Conservation (phyloP, 2,329 filamentous ascomycete genomes). For the Alternaria angustiovoidea region DNA sequence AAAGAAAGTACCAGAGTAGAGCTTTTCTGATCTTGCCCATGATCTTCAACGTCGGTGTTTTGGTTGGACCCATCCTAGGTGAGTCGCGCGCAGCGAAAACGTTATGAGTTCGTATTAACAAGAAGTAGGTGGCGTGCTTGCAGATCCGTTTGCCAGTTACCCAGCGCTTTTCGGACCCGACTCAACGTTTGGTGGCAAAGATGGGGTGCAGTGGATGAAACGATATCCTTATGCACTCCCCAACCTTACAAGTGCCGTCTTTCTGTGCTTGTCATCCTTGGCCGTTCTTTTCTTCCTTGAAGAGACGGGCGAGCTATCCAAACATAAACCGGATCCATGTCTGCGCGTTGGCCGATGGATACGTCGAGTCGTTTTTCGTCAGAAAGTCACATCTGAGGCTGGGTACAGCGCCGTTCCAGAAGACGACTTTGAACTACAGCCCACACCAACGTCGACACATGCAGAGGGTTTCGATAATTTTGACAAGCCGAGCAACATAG, state of each 20-base stretch:
- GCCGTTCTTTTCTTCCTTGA: conserved; percentile 71
- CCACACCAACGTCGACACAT: conserved; percentile 36
- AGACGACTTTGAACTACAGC: conserved; percentile 43
- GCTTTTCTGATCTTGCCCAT: conserved; percentile 70
- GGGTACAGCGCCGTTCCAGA: conserved; percentile 44
- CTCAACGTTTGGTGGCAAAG: conserved; percentile 63
- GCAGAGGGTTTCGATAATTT: conserved; percentile 4
- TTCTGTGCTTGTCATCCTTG: conserved; percentile 64
- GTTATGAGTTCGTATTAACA: conserved; percentile 23
- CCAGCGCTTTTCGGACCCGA: conserved; percentile 69
- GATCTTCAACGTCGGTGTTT: conserved; percentile 70
- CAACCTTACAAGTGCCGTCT: conserved; percentile 70
- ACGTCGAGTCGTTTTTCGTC: conserved; percentile 42
- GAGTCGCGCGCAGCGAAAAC: neutral
- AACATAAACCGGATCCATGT: conserved; percentile 53
- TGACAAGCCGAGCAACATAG: conserved; percentile 21
- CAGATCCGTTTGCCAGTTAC: conserved; percentile 70
- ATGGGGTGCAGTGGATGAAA: conserved; percentile 70
- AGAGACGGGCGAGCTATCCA: conserved; percentile 60
- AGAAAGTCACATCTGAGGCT: conserved; percentile 24
- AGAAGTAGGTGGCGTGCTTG: conserved; percentile 69
- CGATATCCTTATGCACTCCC: conserved; percentile 74
- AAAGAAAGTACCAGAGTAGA: conserved; percentile 68
- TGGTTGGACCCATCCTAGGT: conserved; percentile 55
- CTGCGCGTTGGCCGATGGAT: conserved; percentile 52